Percentiles rank a stretch among this genome's conserved stretches.
Conservation (phyloP, 2,329 filamentous ascomycete species). For the Sporothrix protearum region DNA sequence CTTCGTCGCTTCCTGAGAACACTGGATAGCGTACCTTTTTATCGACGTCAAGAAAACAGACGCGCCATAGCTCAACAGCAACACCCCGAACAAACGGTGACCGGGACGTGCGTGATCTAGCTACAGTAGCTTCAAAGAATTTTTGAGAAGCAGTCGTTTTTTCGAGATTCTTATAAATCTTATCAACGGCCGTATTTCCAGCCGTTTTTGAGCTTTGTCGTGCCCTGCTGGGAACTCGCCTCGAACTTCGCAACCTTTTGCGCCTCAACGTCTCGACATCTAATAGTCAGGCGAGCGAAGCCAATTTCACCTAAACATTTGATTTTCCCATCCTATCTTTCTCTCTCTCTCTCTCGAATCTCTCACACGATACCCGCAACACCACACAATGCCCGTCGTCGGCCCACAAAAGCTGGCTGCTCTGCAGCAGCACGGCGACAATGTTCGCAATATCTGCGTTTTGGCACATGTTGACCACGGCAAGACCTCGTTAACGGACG, state of each 20-base stretch:
- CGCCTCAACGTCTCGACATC: not conserved
- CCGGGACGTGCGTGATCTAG: not conserved
- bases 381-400: constrained; percentile 74
- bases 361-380: not conserved
- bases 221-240: not conserved
- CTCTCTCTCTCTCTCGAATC: not conserved
- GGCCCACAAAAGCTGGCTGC: constrained; percentile 83
- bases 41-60: not conserved
- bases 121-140: not conserved
- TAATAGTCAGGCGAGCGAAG: not conserved
- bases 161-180: not conserved
- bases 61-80: not conserved
- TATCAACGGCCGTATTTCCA: not conserved
- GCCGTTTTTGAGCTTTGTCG: not conserved
- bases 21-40: not conserved
- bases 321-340: not conserved
- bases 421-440: constrained; percentile 81
- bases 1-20: not conserved
- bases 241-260: not conserved
- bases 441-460: constrained; percentile 96
- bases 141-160: not conserved
- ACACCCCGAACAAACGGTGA: not conserved
- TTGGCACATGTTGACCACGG: constrained; percentile 96
- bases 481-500: constrained; percentile 95
- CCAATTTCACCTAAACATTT: too few species aligned